phyloP scores from a whole-genome alignment of 1,284 basidiomycete species.

The Marasmius tenuissimus region DNA sequence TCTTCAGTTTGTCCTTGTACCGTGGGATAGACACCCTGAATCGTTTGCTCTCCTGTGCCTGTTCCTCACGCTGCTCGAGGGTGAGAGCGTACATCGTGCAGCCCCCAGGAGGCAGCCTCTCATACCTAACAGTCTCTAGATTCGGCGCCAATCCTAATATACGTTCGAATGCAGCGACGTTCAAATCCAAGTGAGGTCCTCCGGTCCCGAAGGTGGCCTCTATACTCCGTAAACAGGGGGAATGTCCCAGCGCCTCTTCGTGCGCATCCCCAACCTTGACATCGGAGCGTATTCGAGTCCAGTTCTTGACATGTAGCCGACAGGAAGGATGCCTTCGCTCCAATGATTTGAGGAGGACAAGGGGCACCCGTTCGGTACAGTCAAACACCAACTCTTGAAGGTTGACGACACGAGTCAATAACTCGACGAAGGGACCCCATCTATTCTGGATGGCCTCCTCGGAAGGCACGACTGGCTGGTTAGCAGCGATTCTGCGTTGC shows the following conservation, averaged over 20 bases:
- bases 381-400: background rate
- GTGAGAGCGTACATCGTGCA: background rate
- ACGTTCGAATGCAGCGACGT: background rate
- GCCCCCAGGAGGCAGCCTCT: background rate
- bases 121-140: too few relatives aligned
- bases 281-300: background rate
- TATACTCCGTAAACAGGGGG: background rate
- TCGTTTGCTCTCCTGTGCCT: too few relatives aligned
- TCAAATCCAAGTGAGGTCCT: background rate
- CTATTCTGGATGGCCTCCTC: background rate
- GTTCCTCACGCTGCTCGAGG: background rate
- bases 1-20: background rate
- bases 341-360: background rate
- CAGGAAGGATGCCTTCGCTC: background rate
- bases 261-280: background rate
- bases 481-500: too few relatives aligned
- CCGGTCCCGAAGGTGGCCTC: background rate
- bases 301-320: background rate
- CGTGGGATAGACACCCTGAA: background rate
- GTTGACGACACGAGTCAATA: background rate
- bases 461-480: background rate
- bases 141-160: background rate
- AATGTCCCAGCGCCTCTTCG: background rate
- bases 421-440: background rate
- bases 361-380: background rate